Evolutionary conservation across 805 yeast genomes (phyloP).

Genomic region (Pichia phayaonensis): DNA sequence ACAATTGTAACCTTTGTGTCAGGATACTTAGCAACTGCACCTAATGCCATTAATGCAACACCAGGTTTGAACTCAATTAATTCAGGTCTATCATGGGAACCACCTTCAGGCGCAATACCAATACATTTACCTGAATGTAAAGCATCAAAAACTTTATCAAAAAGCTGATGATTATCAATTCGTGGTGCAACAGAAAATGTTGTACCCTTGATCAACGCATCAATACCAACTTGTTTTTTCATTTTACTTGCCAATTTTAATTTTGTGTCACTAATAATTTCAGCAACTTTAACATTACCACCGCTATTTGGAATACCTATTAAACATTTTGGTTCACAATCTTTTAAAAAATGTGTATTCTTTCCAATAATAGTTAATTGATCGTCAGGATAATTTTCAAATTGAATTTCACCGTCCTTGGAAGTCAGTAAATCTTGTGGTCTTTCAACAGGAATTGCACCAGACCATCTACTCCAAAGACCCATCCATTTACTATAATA

Average conservation of each 20-base stretch:
- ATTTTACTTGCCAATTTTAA: constrained; percentile 64
- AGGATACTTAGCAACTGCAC: constrained; percentile 68
- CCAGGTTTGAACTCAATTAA: constrained; percentile 92
- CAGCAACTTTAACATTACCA: constrained; percentile 67
- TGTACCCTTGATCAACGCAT: constrained; percentile 44
- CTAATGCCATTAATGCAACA: constrained; percentile 95
- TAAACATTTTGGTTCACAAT: constrained; percentile 59
- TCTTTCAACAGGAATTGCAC: constrained; percentile 85
- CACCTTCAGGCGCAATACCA: constrained; percentile 97
- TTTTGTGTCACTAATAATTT: constrained; percentile 64
- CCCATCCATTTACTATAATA: constrained; percentile 66
- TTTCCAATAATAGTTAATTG: constrained; percentile 55
- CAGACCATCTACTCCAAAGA: constrained; percentile 60
- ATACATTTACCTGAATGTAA: constrained; percentile 64
- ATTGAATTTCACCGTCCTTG: constrained; percentile 52
- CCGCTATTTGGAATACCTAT: constrained; percentile 69
- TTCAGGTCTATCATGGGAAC: constrained; percentile 94
- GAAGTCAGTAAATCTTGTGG: constrained; percentile 72
- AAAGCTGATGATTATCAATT: constrained; percentile 76
- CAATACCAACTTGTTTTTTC: constrained; percentile 40
- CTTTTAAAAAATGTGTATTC: constrained; percentile 58
- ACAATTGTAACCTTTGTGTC: constrained; percentile 72
- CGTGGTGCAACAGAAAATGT: constrained; percentile 64
- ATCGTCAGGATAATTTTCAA: constrained; percentile 41
- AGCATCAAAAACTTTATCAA: constrained; percentile 73